A percentile compares a stretch with the other conserved stretches of the same genome.
phyloP scores from a whole-genome alignment of 1,284 basidiomycete species.

The Coniferiporia weirii region DNA sequence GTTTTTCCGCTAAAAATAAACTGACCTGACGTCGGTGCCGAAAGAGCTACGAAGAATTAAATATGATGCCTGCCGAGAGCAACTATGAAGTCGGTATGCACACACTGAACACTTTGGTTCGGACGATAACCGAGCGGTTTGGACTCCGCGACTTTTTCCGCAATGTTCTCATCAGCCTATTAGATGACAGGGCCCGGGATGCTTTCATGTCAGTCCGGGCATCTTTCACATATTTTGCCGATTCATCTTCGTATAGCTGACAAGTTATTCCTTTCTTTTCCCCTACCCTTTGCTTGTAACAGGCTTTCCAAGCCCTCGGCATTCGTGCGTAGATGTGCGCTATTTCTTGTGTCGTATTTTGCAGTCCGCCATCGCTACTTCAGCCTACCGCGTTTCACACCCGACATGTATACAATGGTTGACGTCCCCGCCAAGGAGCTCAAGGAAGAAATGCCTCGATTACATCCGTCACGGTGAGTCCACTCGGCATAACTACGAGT shows the following conservation, averaged over 20 bases:
- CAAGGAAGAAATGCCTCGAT: constrained; percentile 20
- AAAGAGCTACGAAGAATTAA: constrained; percentile 35
- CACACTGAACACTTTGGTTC: constrained; percentile 36
- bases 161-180: constrained; percentile 28
- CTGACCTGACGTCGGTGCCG: neutral
- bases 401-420: constrained; percentile 20
- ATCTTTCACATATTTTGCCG: neutral
- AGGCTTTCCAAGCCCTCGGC: constrained; percentile 8
- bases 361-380: constrained; percentile 32
- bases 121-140: constrained; percentile 31
- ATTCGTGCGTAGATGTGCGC: constrained; percentile 24
- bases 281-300: neutral
- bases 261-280: too few relatives aligned
- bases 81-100: constrained; percentile 34
- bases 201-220: constrained; percentile 38
- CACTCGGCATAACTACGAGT: neutral
- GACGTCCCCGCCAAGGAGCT: constrained; percentile 22
- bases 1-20: neutral
- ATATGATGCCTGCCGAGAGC: constrained; percentile 36
- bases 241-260: neutral
- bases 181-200: constrained; percentile 36
- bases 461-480: constrained; percentile 25
- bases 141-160: constrained; percentile 32
- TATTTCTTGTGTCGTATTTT: constrained; percentile 22
- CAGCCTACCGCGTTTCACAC: constrained; percentile 31